Percentiles rank a stretch among this genome's conserved stretches.
Evolutionary conservation across 371 early-diverging fungal species (phyloP).

Genomic region (Nematocida sp.): DNA sequence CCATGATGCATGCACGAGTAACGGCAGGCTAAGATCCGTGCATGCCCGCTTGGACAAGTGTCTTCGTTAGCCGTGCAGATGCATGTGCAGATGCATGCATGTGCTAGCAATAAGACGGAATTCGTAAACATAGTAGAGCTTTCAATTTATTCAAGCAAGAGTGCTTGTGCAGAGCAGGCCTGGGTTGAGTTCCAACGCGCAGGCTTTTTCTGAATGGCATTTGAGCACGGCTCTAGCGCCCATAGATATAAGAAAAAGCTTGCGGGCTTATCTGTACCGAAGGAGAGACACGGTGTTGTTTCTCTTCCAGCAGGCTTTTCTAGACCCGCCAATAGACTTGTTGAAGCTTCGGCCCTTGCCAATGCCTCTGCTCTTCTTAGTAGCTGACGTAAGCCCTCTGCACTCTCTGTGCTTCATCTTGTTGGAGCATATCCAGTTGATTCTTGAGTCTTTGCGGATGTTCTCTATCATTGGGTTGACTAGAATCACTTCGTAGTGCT

Average conservation of each 20-base stretch:
- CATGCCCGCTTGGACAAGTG: no score
- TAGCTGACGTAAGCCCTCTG: constrained; percentile 87
- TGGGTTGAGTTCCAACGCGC: neutral
- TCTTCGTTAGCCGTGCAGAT: no score
- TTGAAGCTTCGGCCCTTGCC: constrained; percentile 93
- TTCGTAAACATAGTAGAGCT: no score
- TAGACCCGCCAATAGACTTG: constrained; percentile 92
- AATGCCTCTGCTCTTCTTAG: constrained; percentile 86
- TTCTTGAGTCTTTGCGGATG: constrained; percentile 88
- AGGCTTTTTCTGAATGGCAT: no score
- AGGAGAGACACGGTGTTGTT: constrained; percentile 69
- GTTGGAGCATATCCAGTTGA: constrained; percentile 93
- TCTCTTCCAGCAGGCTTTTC: constrained; percentile 71
- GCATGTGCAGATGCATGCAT: no score
- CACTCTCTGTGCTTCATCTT: constrained; percentile 95
- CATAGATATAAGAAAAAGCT: no score
- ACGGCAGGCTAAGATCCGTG: neutral
- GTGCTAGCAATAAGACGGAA: no score
- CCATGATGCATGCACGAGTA: no score
- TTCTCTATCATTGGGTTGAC: constrained; percentile 90
- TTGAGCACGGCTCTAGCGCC: no score
- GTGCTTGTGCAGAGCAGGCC: no score
- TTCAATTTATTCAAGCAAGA: no score
- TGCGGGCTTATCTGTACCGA: constrained; percentile 65
- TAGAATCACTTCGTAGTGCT: constrained; percentile 94